Evolutionary conservation across 805 yeast species (phyloP), one percentile per base, ranked within the genome.

Genomic region (Ogataea zsoltii): DNA sequence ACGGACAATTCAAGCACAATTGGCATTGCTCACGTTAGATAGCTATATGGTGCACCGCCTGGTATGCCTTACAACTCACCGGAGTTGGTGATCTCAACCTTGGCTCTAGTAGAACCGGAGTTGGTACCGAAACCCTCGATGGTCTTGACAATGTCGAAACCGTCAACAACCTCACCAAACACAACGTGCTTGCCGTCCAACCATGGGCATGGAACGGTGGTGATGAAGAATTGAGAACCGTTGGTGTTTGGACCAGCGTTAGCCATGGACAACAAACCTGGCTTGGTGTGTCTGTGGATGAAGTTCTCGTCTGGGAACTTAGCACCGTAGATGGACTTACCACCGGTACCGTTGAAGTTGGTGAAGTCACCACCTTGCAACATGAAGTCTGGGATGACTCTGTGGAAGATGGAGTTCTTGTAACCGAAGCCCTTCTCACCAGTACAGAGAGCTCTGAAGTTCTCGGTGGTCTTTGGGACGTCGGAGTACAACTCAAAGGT

Each of bases 301-400:
- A 87, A 87, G 77, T 86, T 84, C 71, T 81, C 84, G 51, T 80
- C 84, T 26, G 70, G 59, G 50, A 66, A 68, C 57, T 79, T 81
- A 56, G 72, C 72, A 59, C 92, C 94, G 69, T 85, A 85, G 69
- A 85, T 85, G 38, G 90, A 84, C 70, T 82, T 83, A 68, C 98
- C 98, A 68, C 98, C 98, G 60, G 86, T 82, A 58, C 98, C 97
- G 69, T 87, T 83, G 70, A 88, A 85, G 72, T 75, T 71, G 66
- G 89, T 85, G 73, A 86, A 83, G 72, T 86, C 94, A 76, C 92
- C 92, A 68, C 91, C 97, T 79, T 91, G 98, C 67, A 92, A 77
- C 98, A 91, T 91, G 78, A 91, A 91, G 70, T 86, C 83, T 56
- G 97, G 97, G 64, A 90, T 90, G 56, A 91, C 96, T 77, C 97